These are phyloP conservation scores for Fagus sylvatica DNA, from an alignment of 306 rosid genomes.

Conservation along the genomic window DNA sequence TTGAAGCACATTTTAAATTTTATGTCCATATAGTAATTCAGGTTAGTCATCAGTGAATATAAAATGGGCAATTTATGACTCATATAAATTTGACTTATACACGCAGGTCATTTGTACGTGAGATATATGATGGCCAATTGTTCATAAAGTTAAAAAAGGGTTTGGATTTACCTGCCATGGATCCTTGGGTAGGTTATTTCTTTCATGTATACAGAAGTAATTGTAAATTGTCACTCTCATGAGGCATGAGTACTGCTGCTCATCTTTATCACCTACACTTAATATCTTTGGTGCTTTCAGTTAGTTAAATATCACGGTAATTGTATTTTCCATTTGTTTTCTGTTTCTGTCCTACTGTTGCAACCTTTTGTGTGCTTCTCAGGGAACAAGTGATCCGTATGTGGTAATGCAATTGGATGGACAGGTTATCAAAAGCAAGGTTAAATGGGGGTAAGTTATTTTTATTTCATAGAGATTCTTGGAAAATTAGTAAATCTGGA, in stretches of 20 bases:
- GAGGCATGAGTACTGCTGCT: not conserved
- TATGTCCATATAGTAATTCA: not conserved
- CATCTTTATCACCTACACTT: constrained; percentile 9
- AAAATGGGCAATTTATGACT: constrained; percentile 9
- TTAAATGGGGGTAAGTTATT: constrained; percentile 86
- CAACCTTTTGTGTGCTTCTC: constrained; percentile 28
- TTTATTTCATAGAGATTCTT: not conserved
- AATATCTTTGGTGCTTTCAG: not conserved
- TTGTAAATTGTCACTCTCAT: not conserved
- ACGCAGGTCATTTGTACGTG: constrained; percentile 77
- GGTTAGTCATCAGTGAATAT: not conserved
- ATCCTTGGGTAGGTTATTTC: constrained; percentile 74
- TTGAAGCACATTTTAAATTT: constrained; percentile 2
- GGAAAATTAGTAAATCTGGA: not conserved
- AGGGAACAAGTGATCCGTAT: constrained; percentile 99
- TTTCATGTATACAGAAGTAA: constrained; percentile 1
- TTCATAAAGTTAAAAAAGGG: constrained; percentile 82
- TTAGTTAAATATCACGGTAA: not conserved
- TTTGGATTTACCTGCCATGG: constrained; percentile 79
- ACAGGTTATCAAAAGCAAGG: constrained; percentile 74
- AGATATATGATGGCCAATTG: constrained; percentile 82
- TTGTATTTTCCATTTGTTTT: constrained; percentile 13
- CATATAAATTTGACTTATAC: constrained; percentile 11
- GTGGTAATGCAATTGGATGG: constrained; percentile 78
- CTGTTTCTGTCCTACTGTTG: constrained; percentile 8